Evolutionary conservation across 768 basidiomycete genomes (phyloP).

Genomic region (Leucosporidium yakuticum): DNA sequence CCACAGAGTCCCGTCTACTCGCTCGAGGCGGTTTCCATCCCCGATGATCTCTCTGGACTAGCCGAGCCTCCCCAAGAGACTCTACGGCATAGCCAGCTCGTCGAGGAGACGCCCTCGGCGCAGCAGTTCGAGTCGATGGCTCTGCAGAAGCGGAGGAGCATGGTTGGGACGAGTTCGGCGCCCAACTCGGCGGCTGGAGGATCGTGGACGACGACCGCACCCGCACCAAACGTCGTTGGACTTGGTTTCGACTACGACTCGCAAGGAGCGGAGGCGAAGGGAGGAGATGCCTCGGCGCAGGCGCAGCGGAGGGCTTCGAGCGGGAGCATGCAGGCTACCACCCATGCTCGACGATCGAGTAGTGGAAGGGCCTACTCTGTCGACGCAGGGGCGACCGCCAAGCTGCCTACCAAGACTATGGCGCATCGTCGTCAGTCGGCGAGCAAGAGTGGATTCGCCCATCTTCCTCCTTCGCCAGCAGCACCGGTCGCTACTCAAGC

Average conservation of each 20-base stretch:
- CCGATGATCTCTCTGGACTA: not conserved
- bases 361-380: slow-evolving; percentile 1
- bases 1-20: slow-evolving; percentile 6
- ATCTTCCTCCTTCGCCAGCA: slow-evolving; percentile 31
- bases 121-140: not conserved
- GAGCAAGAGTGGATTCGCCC: slow-evolving; percentile 20
- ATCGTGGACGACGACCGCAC: not conserved
- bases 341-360: slow-evolving; percentile 5
- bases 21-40: slow-evolving; percentile 12
- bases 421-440: slow-evolving; percentile 19
- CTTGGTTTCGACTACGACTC: slow-evolving; percentile 23
- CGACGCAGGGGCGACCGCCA: slow-evolving; percentile 19
- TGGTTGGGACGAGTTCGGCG: slow-evolving; percentile 2
- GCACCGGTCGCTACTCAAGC: not conserved
- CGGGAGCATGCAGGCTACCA: not conserved
- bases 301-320: slow-evolving; percentile 13
- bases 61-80: not conserved
- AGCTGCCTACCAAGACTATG: slow-evolving; percentile 12
- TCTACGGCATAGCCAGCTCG: not conserved
- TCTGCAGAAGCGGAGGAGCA: slow-evolving; percentile 9
- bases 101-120: not conserved
- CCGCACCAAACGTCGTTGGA: slow-evolving; percentile 10
- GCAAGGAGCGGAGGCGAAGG: not conserved
- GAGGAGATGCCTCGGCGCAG: not conserved
- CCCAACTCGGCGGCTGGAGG: slow-evolving; percentile 16